A percentile compares a stretch with the other conserved stretches of the same genome.
Evolutionary conservation across 176 grass and related monocot genomes (phyloP).

Genomic region (Ensete glaucum): DNA sequence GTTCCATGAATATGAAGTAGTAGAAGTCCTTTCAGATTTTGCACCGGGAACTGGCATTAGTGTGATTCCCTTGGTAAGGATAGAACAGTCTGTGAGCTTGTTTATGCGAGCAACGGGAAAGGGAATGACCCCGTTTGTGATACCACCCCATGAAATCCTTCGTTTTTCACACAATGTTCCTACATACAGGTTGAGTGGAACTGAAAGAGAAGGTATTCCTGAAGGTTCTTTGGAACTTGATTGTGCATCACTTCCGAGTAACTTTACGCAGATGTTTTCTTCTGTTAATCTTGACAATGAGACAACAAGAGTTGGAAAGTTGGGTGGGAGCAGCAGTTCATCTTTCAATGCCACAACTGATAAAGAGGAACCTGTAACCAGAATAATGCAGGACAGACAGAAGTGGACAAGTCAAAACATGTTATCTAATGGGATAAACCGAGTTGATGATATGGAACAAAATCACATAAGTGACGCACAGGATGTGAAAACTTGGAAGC

Average conservation of each 20-base stretch:
- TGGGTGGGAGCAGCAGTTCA: slow-evolving; percentile 11
- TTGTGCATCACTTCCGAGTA: slow-evolving; percentile 51
- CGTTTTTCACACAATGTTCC: slow-evolving; percentile 75
- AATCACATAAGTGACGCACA: neutral
- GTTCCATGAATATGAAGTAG: slow-evolving; percentile 53
- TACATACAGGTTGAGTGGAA: slow-evolving; percentile 30
- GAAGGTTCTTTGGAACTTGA: slow-evolving; percentile 77
- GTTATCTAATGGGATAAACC: neutral
- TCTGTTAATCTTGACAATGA: slow-evolving; percentile 41
- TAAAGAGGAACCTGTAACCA: neutral
- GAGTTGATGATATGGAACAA: neutral
- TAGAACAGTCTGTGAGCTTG: slow-evolving; percentile 70
- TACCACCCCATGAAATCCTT: slow-evolving; percentile 57
- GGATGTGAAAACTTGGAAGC: neutral
- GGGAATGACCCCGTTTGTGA: slow-evolving; percentile 30
- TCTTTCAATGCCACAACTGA: neutral
- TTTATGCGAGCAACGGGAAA: slow-evolving; percentile 49
- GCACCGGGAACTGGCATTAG: slow-evolving; percentile 38
- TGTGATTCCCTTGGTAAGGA: slow-evolving; percentile 48
- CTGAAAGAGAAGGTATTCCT: slow-evolving; percentile 47
- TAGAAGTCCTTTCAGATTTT: slow-evolving; percentile 66
- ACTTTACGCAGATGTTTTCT: slow-evolving; percentile 47
- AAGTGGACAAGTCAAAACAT: neutral
- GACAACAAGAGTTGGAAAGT: slow-evolving; percentile 18
- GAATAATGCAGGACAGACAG: neutral